Evolutionary conservation across 345 rosid genomes (phyloP).

Genomic region (Nasturtium officinale): DNA sequence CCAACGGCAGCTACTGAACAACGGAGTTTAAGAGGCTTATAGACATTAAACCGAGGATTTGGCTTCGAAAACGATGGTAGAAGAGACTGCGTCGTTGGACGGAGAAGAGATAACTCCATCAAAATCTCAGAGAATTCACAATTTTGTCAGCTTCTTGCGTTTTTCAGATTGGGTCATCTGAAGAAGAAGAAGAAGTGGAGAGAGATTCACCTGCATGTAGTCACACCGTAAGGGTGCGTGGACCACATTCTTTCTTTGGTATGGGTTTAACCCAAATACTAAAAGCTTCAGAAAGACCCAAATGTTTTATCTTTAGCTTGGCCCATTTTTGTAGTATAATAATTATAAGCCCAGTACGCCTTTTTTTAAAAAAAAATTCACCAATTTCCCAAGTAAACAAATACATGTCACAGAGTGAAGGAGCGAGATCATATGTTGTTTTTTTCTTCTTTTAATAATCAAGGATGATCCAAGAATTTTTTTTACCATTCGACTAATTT

Average conservation of each 20-base stretch:
- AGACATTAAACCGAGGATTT: slow-evolving; percentile 17
- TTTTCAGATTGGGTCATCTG: slow-evolving; percentile 41
- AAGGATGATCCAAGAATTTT: no score
- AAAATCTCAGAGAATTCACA: slow-evolving; percentile 44
- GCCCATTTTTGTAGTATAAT: background rate
- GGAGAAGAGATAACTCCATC: slow-evolving; percentile 52
- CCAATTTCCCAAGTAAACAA: background rate
- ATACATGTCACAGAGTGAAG: background rate
- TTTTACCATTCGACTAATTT: no score
- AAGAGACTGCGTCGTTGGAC: slow-evolving; percentile 46
- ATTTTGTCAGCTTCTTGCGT: slow-evolving; percentile 31
- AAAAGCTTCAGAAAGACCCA: background rate
- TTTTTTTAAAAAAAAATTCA: background rate
- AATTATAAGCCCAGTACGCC: background rate
- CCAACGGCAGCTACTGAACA: slow-evolving; percentile 73
- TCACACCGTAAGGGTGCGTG: slow-evolving; percentile 30
- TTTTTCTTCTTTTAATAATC: no score
- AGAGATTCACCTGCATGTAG: slow-evolving; percentile 17
- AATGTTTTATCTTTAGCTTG: background rate
- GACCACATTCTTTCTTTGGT: background rate
- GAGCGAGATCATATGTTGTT: background rate
- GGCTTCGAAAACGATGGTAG: slow-evolving; percentile 42
- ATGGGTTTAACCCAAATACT: background rate
- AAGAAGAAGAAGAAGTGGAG: slow-evolving; percentile 18
- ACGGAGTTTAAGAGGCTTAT: slow-evolving; percentile 51